These are phyloP conservation scores for Solanum gandarillasii DNA, from an alignment of 257 asterid genomes.

Conservation along the genomic window DNA sequence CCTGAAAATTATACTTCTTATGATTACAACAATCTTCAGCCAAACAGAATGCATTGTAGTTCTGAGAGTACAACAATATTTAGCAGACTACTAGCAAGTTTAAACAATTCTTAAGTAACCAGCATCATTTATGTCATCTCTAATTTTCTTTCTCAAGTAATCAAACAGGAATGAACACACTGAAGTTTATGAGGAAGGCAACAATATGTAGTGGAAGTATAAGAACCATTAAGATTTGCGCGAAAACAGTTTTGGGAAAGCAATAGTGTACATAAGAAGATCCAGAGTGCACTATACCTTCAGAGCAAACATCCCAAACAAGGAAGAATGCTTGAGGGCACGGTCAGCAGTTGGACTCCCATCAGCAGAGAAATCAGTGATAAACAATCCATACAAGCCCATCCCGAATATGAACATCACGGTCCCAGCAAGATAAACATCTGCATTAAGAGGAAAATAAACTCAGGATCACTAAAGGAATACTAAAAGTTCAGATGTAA, in stretches of 20 bases:
- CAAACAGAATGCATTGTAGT: neutral
- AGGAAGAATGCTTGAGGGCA: conserved; percentile 77
- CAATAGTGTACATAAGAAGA: neutral
- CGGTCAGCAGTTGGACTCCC: conserved; percentile 46
- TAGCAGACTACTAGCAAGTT: neutral
- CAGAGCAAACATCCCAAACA: conserved; percentile 78
- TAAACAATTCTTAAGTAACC: too few species aligned
- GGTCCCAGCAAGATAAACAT: conserved; percentile 91
- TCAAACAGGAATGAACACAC: neutral
- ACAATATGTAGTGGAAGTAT: neutral
- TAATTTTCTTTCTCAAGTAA: neutral
- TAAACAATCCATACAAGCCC: conserved; percentile 91
- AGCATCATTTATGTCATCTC: neutral
- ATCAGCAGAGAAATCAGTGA: conserved; percentile 49
- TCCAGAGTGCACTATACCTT: conserved; percentile 29
- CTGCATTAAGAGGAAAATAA: conserved; percentile 17
- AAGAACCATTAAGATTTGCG: neutral
- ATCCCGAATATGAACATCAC: conserved; percentile 92
- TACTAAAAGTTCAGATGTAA: neutral
- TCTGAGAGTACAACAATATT: neutral
- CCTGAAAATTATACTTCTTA: neutral
- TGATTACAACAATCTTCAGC: neutral
- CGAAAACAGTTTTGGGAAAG: neutral
- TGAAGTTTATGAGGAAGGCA: neutral
- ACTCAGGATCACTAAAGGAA: neutral